phyloP scores from a whole-genome alignment of 129 eudicot species.

The sunflower (Helianthus annuus) region DNA sequence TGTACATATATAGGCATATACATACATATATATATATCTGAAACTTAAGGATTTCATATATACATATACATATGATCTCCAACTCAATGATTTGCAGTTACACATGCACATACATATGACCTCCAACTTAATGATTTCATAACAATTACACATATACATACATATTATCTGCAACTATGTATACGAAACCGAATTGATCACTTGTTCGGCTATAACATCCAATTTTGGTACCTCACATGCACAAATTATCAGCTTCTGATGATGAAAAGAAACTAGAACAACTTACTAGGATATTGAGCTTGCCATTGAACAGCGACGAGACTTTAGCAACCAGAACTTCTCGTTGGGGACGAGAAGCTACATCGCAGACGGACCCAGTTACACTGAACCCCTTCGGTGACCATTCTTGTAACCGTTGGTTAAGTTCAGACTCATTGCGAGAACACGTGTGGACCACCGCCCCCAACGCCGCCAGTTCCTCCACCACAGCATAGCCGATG shows the following conservation, averaged over 20 bases:
- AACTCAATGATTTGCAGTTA: too few relatives aligned
- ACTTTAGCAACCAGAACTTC: constrained; percentile 51
- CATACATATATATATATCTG: too few relatives aligned
- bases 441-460: constrained; percentile 78
- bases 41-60: too few relatives aligned
- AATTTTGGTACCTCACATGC: too few relatives aligned
- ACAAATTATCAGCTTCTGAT: too few relatives aligned
- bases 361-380: constrained; percentile 74
- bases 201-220: too few relatives aligned
- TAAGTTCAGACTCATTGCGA: constrained; percentile 61
- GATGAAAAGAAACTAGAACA: background rate
- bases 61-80: too few relatives aligned
- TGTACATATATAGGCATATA: too few relatives aligned
- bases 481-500: constrained; percentile 76
- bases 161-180: too few relatives aligned
- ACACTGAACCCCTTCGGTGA: constrained; percentile 54
- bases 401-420: constrained; percentile 66
- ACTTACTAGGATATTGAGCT: constrained; percentile 83
- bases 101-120: background rate
- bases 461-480: constrained; percentile 74
- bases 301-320: constrained; percentile 59
- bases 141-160: background rate
- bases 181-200: too few relatives aligned
- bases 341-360: constrained; percentile 56
- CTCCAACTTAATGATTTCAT: background rate